These are phyloP conservation scores for Solanum habrochaites DNA, from an alignment of 257 asterid species.

Conservation along the genomic window DNA sequence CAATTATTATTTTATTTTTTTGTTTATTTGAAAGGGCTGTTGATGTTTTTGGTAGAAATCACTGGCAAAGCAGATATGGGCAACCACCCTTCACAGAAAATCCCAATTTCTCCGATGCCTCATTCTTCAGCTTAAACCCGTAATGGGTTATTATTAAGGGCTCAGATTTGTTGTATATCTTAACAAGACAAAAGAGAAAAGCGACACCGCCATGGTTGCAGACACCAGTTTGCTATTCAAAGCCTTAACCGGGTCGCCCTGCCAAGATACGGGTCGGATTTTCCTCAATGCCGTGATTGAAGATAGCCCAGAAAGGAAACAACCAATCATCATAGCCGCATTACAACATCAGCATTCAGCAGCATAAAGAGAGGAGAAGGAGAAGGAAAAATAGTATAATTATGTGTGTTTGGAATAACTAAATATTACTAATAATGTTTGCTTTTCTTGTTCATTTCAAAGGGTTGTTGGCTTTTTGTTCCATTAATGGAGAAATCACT, in stretches of 20 bases:
- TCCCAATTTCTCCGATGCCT: not conserved
- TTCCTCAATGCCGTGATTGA: not conserved
- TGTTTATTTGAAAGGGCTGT: no score
- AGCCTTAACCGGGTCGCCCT: not conserved
- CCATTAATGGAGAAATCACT: not conserved
- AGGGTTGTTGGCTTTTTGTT: not conserved
- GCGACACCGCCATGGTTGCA: not conserved
- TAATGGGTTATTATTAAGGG: not conserved
- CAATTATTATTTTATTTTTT: no score
- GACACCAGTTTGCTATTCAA: not conserved
- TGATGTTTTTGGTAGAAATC: not conserved
- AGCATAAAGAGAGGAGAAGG: not conserved
- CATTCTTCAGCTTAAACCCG: not conserved
- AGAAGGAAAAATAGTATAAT: not conserved
- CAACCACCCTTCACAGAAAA: not conserved
- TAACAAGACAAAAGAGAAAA: not conserved
- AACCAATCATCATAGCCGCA: not conserved
- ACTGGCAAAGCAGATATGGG: not conserved
- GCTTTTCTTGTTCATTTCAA: not conserved
- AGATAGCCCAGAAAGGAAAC: not conserved
- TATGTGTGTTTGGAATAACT: not conserved
- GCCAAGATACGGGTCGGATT: not conserved
- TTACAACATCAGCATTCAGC: not conserved
- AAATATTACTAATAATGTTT: not conserved
- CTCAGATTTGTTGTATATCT: not conserved